Evolutionary conservation across 2,329 filamentous ascomycete species (phyloP).

Genomic region (Chaetomium olivaceum): DNA sequence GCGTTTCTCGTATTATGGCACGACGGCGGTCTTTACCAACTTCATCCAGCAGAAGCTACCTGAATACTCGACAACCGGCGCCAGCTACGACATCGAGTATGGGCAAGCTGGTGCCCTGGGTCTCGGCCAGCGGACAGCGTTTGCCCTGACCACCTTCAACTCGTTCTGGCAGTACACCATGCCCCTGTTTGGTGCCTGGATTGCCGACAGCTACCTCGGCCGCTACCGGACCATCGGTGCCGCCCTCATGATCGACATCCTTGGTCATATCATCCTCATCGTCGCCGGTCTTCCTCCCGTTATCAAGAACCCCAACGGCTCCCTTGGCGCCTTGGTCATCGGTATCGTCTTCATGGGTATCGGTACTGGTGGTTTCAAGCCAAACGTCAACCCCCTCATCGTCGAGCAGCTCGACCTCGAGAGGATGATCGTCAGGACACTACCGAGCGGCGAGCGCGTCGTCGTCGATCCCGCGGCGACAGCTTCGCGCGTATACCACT

Average conservation of each 20-base stretch:
- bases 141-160: conserved; percentile 43
- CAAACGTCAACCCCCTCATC: conserved; percentile 68
- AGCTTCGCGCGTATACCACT: conserved; percentile 63
- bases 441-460: conserved; percentile 59
- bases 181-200: conserved; percentile 55
- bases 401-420: conserved; percentile 64
- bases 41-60: conserved; percentile 63
- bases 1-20: conserved; percentile 73
- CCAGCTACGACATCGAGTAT: conserved; percentile 36
- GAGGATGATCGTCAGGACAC: conserved; percentile 54
- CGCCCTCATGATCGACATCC: conserved; percentile 61
- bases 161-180: conserved; percentile 62
- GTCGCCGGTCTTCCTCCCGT: conserved; percentile 64
- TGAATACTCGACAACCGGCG: conserved; percentile 55
- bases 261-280: conserved; percentile 68
- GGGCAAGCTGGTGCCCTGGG: conserved; percentile 56
- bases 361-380: conserved; percentile 74
- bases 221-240: conserved; percentile 67
- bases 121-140: conserved; percentile 42
- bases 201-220: conserved; percentile 61
- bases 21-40: conserved; percentile 64
- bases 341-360: conserved; percentile 55
- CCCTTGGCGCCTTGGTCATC: conserved; percentile 64
- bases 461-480: conserved; percentile 67
- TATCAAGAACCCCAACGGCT: conserved; percentile 55